These are phyloP conservation scores for Boletus bicolor DNA, from an alignment of 768 basidiomycete genomes.

Conservation along the genomic window DNA sequence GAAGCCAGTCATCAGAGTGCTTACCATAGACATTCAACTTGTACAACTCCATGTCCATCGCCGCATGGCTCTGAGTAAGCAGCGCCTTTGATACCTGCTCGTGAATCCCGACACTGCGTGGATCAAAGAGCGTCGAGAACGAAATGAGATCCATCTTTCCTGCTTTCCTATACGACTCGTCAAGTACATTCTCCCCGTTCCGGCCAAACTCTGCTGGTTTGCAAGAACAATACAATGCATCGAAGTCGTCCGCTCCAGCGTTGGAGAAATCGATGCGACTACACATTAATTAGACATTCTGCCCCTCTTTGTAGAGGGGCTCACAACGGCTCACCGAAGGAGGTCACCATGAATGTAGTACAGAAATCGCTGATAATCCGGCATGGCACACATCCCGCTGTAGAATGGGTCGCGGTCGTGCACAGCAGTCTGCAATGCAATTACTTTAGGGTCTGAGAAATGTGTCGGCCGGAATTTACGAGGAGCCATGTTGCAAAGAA, in stretches of 20 bases:
- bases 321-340: neutral
- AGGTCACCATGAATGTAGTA: neutral
- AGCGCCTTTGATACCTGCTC: neutral
- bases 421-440: neutral
- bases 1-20: neutral
- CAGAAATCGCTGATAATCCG: neutral
- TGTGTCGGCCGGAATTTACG: neutral
- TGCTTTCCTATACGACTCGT: constrained; percentile 36
- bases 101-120: constrained; percentile 1
- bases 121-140: constrained; percentile 28
- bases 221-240: neutral
- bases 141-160: constrained; percentile 40
- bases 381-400: neutral
- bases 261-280: constrained; percentile 1
- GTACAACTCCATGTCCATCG: constrained; percentile 33
- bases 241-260: neutral
- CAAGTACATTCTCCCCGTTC: neutral
- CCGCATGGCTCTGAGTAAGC: neutral
- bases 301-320: neutral
- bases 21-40: constrained; percentile 49
- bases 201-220: constrained; percentile 7
- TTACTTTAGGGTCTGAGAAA: neutral
- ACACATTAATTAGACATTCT: neutral
- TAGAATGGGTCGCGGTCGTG: neutral
- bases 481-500: neutral